Evolutionary conservation across 495 filamentous ascomycete genomes (phyloP).

Genomic region (Hypoxylon fragiforme): DNA sequence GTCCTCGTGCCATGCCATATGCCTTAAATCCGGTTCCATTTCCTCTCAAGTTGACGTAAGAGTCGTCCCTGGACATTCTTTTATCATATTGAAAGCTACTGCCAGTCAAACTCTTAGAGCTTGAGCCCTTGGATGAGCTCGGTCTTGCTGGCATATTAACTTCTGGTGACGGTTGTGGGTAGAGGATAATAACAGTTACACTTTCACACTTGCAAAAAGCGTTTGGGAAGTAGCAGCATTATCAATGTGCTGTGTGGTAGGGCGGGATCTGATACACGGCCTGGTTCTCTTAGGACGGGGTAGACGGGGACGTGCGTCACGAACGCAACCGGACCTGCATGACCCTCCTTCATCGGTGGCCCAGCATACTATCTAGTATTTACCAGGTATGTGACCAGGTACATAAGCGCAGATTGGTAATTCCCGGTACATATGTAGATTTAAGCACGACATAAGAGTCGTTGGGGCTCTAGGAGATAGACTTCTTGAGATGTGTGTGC

Average conservation of each 20-base stretch:
- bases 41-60: constrained; percentile 40
- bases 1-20: constrained; percentile 39
- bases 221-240: constrained; percentile 17
- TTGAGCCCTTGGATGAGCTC: constrained; percentile 42
- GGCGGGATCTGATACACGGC: constrained; percentile 49
- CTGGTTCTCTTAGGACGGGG: constrained; percentile 44
- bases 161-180: constrained; percentile 40
- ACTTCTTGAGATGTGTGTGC: constrained; percentile 12
- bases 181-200: constrained; percentile 45
- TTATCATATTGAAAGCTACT: constrained; percentile 39
- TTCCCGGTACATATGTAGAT: constrained; percentile 17
- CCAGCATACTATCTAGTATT: constrained; percentile 15
- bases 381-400: constrained; percentile 11
- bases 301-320: constrained; percentile 43
- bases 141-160: constrained; percentile 45
- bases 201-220: constrained; percentile 32
- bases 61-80: constrained; percentile 54
- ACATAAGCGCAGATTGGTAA: constrained; percentile 15
- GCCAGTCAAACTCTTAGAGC: constrained; percentile 26
- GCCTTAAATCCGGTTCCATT: constrained; percentile 32
- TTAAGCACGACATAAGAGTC: not conserved
- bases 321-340: constrained; percentile 36
- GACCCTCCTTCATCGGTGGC: constrained; percentile 19
- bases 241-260: constrained; percentile 37
- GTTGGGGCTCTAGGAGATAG: constrained; percentile 4